phyloP scores from a whole-genome alignment of 345 rosid species.

The Excoecaria cochinchinensis region DNA sequence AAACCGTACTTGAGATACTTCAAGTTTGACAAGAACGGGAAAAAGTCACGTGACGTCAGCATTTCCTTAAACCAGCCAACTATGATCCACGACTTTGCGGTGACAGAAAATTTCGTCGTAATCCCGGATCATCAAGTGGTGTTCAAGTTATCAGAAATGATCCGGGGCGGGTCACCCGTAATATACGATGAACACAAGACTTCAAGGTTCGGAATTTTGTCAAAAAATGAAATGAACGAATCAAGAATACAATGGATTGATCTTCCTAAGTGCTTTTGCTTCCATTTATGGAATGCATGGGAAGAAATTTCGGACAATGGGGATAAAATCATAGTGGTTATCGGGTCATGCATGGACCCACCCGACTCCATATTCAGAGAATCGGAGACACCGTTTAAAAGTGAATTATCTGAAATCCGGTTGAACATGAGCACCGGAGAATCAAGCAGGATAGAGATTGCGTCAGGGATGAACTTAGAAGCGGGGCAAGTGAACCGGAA shows the following conservation, averaged over 20 bases:
- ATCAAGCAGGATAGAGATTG: slow-evolving; percentile 36
- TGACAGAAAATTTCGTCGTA: slow-evolving; percentile 48
- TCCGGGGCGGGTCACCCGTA: slow-evolving; percentile 78
- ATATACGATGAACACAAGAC: slow-evolving; percentile 43
- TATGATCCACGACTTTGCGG: slow-evolving; percentile 74
- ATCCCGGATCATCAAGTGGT: slow-evolving; percentile 79
- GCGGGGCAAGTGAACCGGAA: slow-evolving; percentile 55
- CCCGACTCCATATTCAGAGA: slow-evolving; percentile 67
- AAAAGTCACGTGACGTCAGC: slow-evolving; percentile 49
- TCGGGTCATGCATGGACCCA: slow-evolving; percentile 79
- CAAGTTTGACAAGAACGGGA: slow-evolving; percentile 44
- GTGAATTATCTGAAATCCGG: slow-evolving; percentile 52
- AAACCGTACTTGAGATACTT: slow-evolving; percentile 64
- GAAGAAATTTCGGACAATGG: slow-evolving; percentile 46
- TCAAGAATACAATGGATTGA: slow-evolving; percentile 54
- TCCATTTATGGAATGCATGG: slow-evolving; percentile 84
- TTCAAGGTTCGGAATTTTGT: slow-evolving; percentile 54
- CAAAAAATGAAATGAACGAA: slow-evolving; percentile 38
- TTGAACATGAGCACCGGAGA: slow-evolving; percentile 51
- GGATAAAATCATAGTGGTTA: slow-evolving; percentile 39
- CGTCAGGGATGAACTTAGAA: slow-evolving; percentile 55
- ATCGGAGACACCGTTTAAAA: slow-evolving; percentile 25
- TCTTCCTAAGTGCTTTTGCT: slow-evolving; percentile 58
- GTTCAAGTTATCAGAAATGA: slow-evolving; percentile 65
- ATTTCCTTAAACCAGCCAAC: slow-evolving; percentile 49